A percentile compares a stretch with the other conserved stretches of the same genome.
These are phyloP conservation scores for Eucalyptus regnans DNA, from an alignment of 345 rosid genomes.

Conservation along the genomic window DNA sequence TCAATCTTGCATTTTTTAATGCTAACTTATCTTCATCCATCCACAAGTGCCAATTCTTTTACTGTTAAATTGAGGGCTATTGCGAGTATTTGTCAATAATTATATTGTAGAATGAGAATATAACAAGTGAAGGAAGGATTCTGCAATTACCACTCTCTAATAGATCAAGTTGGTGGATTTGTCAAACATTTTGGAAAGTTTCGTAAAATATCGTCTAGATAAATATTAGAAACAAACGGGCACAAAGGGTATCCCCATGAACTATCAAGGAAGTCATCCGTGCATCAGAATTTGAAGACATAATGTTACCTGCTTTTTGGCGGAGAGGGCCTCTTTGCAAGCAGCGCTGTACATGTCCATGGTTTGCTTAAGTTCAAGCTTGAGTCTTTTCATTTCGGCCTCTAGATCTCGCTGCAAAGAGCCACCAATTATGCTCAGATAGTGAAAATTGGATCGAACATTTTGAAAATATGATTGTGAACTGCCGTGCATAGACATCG, in stretches of 20 bases:
- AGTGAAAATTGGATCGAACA: neutral
- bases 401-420: constrained; percentile 49
- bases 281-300: neutral
- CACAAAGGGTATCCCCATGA: neutral
- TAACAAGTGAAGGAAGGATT: neutral
- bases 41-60: neutral
- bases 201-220: neutral
- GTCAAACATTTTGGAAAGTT: neutral
- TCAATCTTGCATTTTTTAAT: neutral
- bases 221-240: neutral
- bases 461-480: neutral
- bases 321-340: constrained; percentile 79
- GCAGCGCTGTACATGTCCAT: constrained; percentile 86
- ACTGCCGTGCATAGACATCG: neutral
- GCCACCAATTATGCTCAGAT: neutral
- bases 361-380: constrained; percentile 84
- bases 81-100: neutral
- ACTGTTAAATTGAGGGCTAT: neutral
- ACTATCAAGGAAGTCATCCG: neutral
- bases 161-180: neutral
- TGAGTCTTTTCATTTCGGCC: constrained; percentile 82
- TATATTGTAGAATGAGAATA: neutral
- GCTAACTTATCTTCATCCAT: neutral
- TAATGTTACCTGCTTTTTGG: constrained; percentile 50
- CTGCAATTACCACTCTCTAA: neutral